Percentiles rank a stretch among this genome's conserved stretches.
phyloP scores from a whole-genome alignment of 495 filamentous ascomycete genomes.

The Aspergillus diversus region DNA sequence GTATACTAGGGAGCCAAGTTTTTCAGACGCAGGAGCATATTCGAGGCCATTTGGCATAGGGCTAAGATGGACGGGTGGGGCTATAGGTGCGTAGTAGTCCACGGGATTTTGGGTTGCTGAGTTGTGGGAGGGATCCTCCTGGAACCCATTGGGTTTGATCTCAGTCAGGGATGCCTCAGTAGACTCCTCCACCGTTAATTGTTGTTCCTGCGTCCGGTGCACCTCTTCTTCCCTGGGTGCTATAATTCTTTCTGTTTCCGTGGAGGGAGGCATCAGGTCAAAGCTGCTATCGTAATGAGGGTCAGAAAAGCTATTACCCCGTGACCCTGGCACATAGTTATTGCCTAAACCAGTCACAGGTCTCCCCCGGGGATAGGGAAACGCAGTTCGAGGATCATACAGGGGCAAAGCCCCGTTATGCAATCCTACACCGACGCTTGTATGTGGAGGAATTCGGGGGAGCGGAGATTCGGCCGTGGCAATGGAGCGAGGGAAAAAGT shows the following conservation, averaged over 20 bases:
- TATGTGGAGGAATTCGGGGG: constrained; percentile 17
- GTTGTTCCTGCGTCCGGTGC: not conserved
- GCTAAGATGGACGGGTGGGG: not conserved
- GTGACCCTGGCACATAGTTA: not conserved
- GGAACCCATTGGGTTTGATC: constrained; percentile 5
- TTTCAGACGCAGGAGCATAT: not conserved
- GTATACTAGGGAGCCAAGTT: constrained; percentile 7
- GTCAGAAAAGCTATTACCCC: not conserved
- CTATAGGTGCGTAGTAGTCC: not conserved
- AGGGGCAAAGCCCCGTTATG: constrained; percentile 26
- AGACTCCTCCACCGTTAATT: constrained; percentile 3
- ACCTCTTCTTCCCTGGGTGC: not conserved
- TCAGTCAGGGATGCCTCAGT: not conserved
- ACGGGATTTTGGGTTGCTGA: constrained; percentile 9
- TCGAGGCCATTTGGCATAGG: constrained; percentile 11
- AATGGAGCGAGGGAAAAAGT: constrained; percentile 46
- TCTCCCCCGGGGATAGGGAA: constrained; percentile 20
- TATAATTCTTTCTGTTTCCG: constrained; percentile 2
- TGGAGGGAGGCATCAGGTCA: not conserved
- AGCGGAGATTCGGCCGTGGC: constrained; percentile 9
- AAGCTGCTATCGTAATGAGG: constrained; percentile 6
- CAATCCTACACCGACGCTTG: constrained; percentile 26
- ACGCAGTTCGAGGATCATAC: constrained; percentile 24
- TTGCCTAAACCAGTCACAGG: constrained; percentile 14
- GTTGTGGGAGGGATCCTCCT: not conserved